Conservation (phyloP, 2,329 filamentous ascomycete genomes). For the Diatrype stigma region DNA sequence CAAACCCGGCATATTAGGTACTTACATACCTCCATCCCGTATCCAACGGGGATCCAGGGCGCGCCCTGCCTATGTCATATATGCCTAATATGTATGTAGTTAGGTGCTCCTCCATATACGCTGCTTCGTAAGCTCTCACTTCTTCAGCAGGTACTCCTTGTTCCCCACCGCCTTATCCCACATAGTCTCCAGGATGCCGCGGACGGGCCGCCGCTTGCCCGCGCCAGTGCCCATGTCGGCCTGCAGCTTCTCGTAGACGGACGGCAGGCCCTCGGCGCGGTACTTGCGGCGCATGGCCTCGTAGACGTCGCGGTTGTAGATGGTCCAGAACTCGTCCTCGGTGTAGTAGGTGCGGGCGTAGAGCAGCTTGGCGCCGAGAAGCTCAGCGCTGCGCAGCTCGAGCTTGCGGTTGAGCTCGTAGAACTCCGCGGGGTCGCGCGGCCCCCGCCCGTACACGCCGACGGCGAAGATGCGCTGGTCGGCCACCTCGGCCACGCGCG, state of each 20-base stretch:
- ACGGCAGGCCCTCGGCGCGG: conserved; percentile 41
- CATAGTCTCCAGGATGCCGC: conserved; percentile 25
- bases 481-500: conserved; percentile 24
- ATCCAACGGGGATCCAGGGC: too few species aligned
- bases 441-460: conserved; percentile 40
- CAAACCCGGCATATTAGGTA: too few species aligned
- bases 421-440: conserved; percentile 33
- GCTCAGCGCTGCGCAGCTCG: conserved; percentile 42
- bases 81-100: not conserved
- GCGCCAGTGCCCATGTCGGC: conserved; percentile 24
- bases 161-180: conserved; percentile 26
- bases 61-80: not conserved
- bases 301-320: conserved; percentile 47
- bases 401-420: conserved; percentile 44
- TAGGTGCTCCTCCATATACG: not conserved
- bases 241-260: conserved; percentile 49
- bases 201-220: conserved; percentile 19
- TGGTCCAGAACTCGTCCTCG: conserved; percentile 49
- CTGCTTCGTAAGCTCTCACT: not conserved
- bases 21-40: too few species aligned
- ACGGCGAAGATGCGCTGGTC: conserved; percentile 35
- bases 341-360: conserved; percentile 53
- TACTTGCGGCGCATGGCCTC: conserved; percentile 45
- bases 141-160: conserved; percentile 23
- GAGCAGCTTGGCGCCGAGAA: conserved; percentile 52